Base-by-base conservation (phyloP, 371 early-diverging fungal species). In the Nematocida minor region DNA sequence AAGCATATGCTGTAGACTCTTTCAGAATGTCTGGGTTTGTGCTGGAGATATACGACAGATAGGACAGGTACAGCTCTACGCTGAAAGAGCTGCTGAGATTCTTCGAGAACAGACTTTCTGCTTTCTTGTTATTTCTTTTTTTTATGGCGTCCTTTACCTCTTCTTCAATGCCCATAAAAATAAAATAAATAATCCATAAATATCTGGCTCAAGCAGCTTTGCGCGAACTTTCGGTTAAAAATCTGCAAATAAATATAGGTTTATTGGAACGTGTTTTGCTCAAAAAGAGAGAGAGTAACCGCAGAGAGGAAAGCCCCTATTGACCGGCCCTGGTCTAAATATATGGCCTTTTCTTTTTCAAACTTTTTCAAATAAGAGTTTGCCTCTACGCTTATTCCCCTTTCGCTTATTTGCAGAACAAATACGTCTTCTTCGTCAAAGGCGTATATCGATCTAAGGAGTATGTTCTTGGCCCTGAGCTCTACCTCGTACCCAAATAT, bases 201-300 rank as follows among this genome's bases (percentile, higher is more conserved):
- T n/a, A n/a, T n/a, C n/a, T n/a, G n/a, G n/a, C n/a, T n/a, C n/a
- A n/a, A n/a, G n/a, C n/a, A n/a, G n/a, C n/a, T n/a, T n/a, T n/a
- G n/a, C n/a, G n/a, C n/a, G n/a, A n/a, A n/a, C n/a, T n/a, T n/a
- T n/a, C n/a, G n/a, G n/a, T n/a, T n/a, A n/a, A n/a, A n/a, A n/a
- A n/a, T n/a, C n/a, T n/a, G n/a, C n/a, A n/a, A n/a, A n/a, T n/a
- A n/a, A n/a, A n/a, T n/a, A n/a, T n/a, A n/a, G n/a, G n/a, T 36
- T 64, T 69, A 82, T 46, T 70, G 80, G 62, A 83, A 84, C 6
- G 84, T 84, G 49, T 82, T 84, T 46, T 83, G 57, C 49, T 84
- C 82, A 64, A 79, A 84, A n/a, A 84, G 62, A 18, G 81, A 79
- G 4, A 84, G 66, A 40, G 84, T 84, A 2, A 84, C 82, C 18